Percentiles rank a stretch among this genome's conserved stretches.
Evolutionary conservation across 495 filamentous ascomycete genomes (phyloP).

Genomic region (Aspergillus ostianus): DNA sequence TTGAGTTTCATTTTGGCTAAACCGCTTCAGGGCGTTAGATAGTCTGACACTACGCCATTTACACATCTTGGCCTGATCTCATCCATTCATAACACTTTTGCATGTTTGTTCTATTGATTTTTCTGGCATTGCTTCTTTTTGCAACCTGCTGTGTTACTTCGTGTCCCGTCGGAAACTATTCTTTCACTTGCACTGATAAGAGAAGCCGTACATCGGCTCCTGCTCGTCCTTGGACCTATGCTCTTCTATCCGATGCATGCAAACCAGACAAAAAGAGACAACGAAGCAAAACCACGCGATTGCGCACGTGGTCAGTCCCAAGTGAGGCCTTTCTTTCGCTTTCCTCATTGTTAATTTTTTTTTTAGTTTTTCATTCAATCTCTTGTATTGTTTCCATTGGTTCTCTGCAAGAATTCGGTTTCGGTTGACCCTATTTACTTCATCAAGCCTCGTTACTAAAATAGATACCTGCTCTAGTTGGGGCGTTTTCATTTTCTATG

Average conservation of each 20-base stretch:
- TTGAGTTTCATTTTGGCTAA: neutral
- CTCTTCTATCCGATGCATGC: too few species aligned
- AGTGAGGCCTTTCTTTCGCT: neutral
- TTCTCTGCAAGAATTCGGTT: neutral
- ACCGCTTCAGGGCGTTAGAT: neutral
- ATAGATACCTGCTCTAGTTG: neutral
- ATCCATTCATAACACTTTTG: neutral
- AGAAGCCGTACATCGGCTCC: too few species aligned
- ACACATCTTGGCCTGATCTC: neutral
- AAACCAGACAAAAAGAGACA: neutral
- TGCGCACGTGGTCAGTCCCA: neutral
- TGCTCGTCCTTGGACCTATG: too few species aligned
- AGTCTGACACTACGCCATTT: neutral
- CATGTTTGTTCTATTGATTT: neutral
- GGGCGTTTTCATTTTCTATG: neutral
- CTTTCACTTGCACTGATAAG: too few species aligned
- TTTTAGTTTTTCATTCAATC: neutral
- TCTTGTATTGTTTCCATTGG: constrained; percentile 1
- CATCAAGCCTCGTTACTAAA: neutral
- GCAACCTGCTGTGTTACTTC: too few species aligned
- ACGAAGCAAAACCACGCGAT: neutral
- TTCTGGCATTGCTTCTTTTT: neutral
- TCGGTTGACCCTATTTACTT: neutral
- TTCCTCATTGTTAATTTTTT: neutral
- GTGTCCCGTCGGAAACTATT: neutral